Evolutionary conservation across 2,329 filamentous ascomycete species (phyloP), one percentile per base, ranked within the genome.

Genomic region (Aureobasidium subglaciale): DNA sequence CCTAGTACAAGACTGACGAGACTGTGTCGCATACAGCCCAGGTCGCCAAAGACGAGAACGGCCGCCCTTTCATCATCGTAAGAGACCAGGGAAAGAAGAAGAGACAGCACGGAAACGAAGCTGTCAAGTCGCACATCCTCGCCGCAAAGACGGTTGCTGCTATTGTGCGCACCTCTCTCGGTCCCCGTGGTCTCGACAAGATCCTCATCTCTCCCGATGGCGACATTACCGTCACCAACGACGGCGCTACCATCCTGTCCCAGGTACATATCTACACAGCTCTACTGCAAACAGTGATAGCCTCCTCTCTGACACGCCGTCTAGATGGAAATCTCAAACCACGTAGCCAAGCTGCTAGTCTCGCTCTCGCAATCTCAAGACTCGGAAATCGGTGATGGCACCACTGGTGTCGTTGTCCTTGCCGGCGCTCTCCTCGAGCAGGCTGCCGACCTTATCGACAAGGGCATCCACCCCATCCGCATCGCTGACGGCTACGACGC

Each of bases 141-240:
- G 92, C 93, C 59, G 95, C 95, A 55, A 86, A 91, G 70, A 97
- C 93, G 57, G 91, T 99, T 65, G 88, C 93, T 64, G 95, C 90
- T 75, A 93, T 99, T 65, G 90, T 99, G 75, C 96, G 95, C 80
- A 93, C 90, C 59, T 99, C 95, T 62, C 81, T 99, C 65, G 93
- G 93, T 49, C 93, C 93, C 55, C 87, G 93, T 64, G 93, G 93
- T 61, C 85, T 99, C 68, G 93, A 99, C 79, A 99, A 99, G 79
- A 99, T 99, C 70, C 83, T 99, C 65, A 99, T 99, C 67, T 99
- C 93, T 50, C 88, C 93, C 59, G 93, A 99, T 71, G 93, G 93
- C 71, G 93, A 99, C 74, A 99, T 99, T 72, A 99, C 93, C 60
- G 90, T 99, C 60, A 99, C 93, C 64, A 99, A 99, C 77, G 93